Conservation (phyloP, 352 stramenopile species). For the Globisporangium alternatum region DNA sequence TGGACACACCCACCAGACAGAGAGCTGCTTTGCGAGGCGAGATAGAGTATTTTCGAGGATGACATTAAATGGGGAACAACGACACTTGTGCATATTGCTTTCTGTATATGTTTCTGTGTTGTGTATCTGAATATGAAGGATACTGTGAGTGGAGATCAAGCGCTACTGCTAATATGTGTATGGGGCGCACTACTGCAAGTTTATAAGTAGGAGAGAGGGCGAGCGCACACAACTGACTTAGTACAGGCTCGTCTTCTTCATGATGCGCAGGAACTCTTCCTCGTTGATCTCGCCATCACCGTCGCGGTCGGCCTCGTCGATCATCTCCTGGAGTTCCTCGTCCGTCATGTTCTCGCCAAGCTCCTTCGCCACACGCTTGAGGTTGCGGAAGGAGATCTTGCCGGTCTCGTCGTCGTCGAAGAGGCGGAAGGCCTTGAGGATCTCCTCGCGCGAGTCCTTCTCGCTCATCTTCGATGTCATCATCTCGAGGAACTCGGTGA, state of each 20-base stretch:
- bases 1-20: no score
- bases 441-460: conserved; percentile 95
- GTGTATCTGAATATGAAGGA: neutral
- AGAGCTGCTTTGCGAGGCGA: neutral
- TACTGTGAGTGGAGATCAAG: neutral
- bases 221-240: conserved; percentile 8
- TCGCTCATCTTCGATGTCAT: conserved; percentile 98
- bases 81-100: conserved; percentile 8
- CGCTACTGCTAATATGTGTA: neutral
- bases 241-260: conserved; percentile 95
- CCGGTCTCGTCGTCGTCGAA: conserved; percentile 98
- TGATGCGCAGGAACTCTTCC: conserved; percentile 96
- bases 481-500: conserved; percentile 97
- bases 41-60: conserved; percentile 17
- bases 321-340: conserved; percentile 98
- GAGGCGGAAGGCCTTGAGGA: conserved; percentile 97
- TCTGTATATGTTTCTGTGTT: neutral
- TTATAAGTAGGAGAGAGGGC: no score
- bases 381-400: conserved; percentile 96
- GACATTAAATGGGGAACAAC: conserved; percentile 3
- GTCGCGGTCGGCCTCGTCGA: conserved; percentile 95
- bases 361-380: conserved; percentile 97
- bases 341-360: conserved; percentile 97
- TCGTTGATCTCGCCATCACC: conserved; percentile 96
- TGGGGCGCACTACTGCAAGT: no score